Evolutionary conservation across 129 eudicot genomes (phyloP).

Genomic region (Helichrysum umbraculigerum): DNA sequence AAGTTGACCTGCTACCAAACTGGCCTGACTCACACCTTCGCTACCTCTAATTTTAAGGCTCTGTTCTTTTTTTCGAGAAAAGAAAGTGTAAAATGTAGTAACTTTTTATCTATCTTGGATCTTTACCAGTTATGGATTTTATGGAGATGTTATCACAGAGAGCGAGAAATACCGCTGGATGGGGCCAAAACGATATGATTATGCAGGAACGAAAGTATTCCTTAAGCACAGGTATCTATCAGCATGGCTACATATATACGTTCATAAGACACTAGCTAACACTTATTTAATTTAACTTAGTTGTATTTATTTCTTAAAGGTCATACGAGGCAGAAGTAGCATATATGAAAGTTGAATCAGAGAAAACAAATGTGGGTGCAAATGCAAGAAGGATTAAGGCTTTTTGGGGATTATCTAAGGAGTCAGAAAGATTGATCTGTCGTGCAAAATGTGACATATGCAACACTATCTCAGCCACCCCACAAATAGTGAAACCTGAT

Average conservation of each 20-base stretch:
- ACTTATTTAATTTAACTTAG: neutral
- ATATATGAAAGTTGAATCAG: slow-evolving; percentile 66
- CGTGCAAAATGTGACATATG: slow-evolving; percentile 79
- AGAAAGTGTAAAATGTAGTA: slow-evolving; percentile 6
- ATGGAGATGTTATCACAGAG: slow-evolving; percentile 96
- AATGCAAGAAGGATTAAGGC: slow-evolving; percentile 37
- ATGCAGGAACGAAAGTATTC: slow-evolving; percentile 95
- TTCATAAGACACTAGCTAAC: neutral
- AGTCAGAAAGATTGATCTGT: slow-evolving; percentile 53
- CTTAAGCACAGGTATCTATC: slow-evolving; percentile 70
- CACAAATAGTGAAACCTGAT: slow-evolving; percentile 32
- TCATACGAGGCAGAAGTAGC: slow-evolving; percentile 93
- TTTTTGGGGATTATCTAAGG: slow-evolving; percentile 48
- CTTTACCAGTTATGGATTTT: slow-evolving; percentile 83
- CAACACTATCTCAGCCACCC: slow-evolving; percentile 24
- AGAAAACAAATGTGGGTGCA: slow-evolving; percentile 36
- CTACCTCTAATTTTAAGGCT: slow-evolving; percentile 1
- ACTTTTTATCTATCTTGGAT: slow-evolving; percentile 21
- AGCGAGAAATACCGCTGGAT: slow-evolving; percentile 97
- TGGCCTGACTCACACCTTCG: neutral
- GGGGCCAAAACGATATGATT: slow-evolving; percentile 97
- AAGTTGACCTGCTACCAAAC: neutral
- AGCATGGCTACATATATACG: neutral
- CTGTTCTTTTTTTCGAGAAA: neutral
- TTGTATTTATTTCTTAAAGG: slow-evolving; percentile 35